phyloP scores from a whole-genome alignment of 2,329 filamentous ascomycete genomes.

The Penicillium griseofulvum region DNA sequence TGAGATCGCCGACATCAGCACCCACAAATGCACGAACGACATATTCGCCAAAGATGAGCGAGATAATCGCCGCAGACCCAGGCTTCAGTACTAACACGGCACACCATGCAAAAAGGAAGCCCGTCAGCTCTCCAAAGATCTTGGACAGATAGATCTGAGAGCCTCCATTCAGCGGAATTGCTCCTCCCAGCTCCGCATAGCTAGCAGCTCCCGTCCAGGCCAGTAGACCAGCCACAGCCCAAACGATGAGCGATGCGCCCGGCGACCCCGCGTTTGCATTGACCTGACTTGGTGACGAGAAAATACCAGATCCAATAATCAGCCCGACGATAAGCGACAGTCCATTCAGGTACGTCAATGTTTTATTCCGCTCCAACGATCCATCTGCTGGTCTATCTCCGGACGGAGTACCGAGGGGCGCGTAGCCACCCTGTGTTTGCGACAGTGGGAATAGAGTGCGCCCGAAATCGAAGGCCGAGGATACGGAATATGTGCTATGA shows the following conservation, averaged over 20 bases:
- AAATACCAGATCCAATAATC: slow-evolving; percentile 95
- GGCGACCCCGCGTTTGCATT: slow-evolving; percentile 88
- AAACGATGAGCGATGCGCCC: slow-evolving; percentile 85
- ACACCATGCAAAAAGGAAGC: slow-evolving; percentile 95
- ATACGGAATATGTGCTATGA: slow-evolving; percentile 78
- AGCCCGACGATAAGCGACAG: slow-evolving; percentile 85
- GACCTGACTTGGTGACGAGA: slow-evolving; percentile 89
- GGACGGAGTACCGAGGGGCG: slow-evolving; percentile 76
- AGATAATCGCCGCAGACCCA: slow-evolving; percentile 86
- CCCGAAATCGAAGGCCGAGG: slow-evolving; percentile 94
- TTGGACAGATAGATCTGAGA: slow-evolving; percentile 92
- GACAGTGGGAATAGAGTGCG: slow-evolving; percentile 88
- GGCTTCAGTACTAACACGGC: slow-evolving; percentile 93
- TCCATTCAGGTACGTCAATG: slow-evolving; percentile 89
- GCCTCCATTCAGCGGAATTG: slow-evolving; percentile 92
- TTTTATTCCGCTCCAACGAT: slow-evolving; percentile 94
- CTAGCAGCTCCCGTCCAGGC: slow-evolving; percentile 96
- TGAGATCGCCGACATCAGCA: slow-evolving; percentile 77
- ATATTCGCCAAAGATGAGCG: slow-evolving; percentile 98
- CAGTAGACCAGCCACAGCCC: slow-evolving; percentile 84
- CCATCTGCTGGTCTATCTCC: slow-evolving; percentile 62
- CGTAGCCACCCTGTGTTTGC: slow-evolving; percentile 77
- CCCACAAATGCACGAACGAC: slow-evolving; percentile 84
- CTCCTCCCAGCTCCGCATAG: slow-evolving; percentile 92
- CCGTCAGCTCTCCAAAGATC: slow-evolving; percentile 89